Percentiles rank a stretch among this genome's conserved stretches.
Conservation (phyloP, 2,329 filamentous ascomycete species). For the Periconia sp. region DNA sequence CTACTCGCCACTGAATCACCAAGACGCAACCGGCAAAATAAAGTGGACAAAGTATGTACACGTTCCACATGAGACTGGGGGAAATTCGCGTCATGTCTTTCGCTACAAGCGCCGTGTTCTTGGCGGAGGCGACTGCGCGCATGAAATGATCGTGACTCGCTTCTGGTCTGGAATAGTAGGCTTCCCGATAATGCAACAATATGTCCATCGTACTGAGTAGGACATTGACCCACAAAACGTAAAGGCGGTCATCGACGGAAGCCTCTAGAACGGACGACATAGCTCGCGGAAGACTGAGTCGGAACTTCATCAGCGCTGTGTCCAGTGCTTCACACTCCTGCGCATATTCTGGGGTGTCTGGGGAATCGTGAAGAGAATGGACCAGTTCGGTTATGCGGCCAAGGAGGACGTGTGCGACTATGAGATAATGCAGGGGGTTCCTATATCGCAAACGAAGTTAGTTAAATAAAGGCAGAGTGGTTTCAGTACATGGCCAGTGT, state of each 20-base stretch:
- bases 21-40: slow-evolving; percentile 29
- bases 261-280: slow-evolving; percentile 25
- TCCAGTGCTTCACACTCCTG: slow-evolving; percentile 29
- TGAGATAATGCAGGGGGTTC: slow-evolving; percentile 26
- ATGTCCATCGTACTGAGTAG: slow-evolving; percentile 26
- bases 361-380: slow-evolving; percentile 27
- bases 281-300: slow-evolving; percentile 26
- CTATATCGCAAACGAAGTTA: no score
- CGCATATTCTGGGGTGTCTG: slow-evolving; percentile 22
- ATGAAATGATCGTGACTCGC: slow-evolving; percentile 11
- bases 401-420: slow-evolving; percentile 29
- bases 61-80: slow-evolving; percentile 25
- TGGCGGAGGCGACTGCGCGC: slow-evolving; percentile 25
- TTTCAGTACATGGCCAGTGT: no score
- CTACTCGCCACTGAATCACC: slow-evolving; percentile 28
- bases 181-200: slow-evolving; percentile 25
- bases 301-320: slow-evolving; percentile 23
- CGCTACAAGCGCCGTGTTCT: slow-evolving; percentile 25
- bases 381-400: slow-evolving; percentile 29
- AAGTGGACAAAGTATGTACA: slow-evolving; percentile 23
- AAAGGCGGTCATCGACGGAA: slow-evolving; percentile 13
- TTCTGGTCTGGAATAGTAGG: not conserved
- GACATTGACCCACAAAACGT: slow-evolving; percentile 30
- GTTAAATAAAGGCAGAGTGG: no score
- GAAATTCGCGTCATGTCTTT: slow-evolving; percentile 32